Conservation (phyloP, 106 monocot species). For the Dendrobium nobile region DNA sequence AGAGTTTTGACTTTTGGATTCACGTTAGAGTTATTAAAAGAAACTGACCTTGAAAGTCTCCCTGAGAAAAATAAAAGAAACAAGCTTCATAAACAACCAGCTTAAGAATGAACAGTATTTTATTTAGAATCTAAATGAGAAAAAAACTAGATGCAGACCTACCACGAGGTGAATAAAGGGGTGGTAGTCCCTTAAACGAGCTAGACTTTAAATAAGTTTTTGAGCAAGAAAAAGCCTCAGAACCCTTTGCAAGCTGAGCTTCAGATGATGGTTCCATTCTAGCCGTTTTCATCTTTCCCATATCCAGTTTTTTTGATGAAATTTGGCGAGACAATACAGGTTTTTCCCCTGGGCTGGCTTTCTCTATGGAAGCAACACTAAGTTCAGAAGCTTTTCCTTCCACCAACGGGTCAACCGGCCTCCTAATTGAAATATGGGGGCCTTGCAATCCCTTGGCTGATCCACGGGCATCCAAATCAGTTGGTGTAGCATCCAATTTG, state of each 20-base stretch:
- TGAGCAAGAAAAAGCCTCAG: constrained; percentile 13
- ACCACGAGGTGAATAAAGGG: constrained; percentile 28
- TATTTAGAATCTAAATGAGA: constrained; percentile 2
- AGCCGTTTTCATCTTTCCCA: constrained; percentile 21
- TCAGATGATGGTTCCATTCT: constrained; percentile 8
- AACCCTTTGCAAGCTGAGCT: constrained; percentile 12
- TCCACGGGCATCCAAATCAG: constrained; percentile 5
- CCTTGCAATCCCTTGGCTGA: constrained; percentile 11
- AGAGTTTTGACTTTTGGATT: constrained; percentile 45
- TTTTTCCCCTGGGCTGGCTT: constrained; percentile 13
- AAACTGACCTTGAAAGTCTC: constrained; percentile 39
- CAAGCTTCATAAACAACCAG: neutral
- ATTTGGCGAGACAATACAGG: constrained; percentile 17
- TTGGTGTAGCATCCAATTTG: constrained; percentile 10
- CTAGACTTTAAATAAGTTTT: constrained; percentile 11
- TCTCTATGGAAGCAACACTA: neutral
- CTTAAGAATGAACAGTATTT: neutral
- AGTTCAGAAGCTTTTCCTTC: constrained; percentile 19
- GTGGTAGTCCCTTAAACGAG: constrained; percentile 9
- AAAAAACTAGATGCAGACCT: constrained; percentile 1
- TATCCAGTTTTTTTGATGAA: constrained; percentile 31
- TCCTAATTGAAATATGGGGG: constrained; percentile 5
- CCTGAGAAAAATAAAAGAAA: constrained; percentile 26
- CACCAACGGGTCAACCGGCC: constrained; percentile 13
- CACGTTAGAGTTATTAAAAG: constrained; percentile 38